Evolutionary conservation across 805 yeast species (phyloP), one percentile per base, ranked within the genome.

Genomic region (Ogataea nonfermentans): DNA sequence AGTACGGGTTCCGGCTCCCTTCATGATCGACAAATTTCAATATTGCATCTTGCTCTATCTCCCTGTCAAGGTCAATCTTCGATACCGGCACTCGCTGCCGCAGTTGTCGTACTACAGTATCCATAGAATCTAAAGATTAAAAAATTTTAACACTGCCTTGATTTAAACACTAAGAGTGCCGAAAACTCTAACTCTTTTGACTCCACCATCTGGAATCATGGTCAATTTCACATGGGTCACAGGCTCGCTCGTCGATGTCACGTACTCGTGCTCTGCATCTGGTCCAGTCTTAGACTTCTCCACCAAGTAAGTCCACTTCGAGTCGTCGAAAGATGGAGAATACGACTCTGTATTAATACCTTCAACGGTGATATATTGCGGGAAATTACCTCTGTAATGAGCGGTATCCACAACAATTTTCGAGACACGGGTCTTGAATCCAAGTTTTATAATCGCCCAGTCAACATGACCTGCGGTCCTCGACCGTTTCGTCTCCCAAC

Each of bases 401-500:
- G 96, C 96, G 8, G 99, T 91, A 62, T 91, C 98, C 26, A 91
- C 76, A 5, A 84, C 73, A 26, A 90, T 64, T 42, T 74, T 68
- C 17, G 72, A 66, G 38, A 88, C 70, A 11, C 70, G 70, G 3
- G 87, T 70, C 30, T 60, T 56, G 24, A 81, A 78, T 13, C 96
- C 97, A 37, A 91, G 73, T 52, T 82, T 78, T 43, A 91, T 75
- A 37, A 87, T 76, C 2, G 79, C 96, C 96, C 96, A 91, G 68
- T 91, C 99, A 26, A 76, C 79, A 61, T 91, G 98, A 30, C 86
- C 89, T 4, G 80, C 76, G 9, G 67, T 70, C 60, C 98, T 76
- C 2, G 96, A 88, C 61, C 99, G 78, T 53, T 77, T 78, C 16
- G 99, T 91, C 62, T 91, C 99, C 99, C 99, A 91, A 10, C 99